phyloP scores from a whole-genome alignment of 352 stramenopile species.

The Hyaloperonospora brassicae region DNA sequence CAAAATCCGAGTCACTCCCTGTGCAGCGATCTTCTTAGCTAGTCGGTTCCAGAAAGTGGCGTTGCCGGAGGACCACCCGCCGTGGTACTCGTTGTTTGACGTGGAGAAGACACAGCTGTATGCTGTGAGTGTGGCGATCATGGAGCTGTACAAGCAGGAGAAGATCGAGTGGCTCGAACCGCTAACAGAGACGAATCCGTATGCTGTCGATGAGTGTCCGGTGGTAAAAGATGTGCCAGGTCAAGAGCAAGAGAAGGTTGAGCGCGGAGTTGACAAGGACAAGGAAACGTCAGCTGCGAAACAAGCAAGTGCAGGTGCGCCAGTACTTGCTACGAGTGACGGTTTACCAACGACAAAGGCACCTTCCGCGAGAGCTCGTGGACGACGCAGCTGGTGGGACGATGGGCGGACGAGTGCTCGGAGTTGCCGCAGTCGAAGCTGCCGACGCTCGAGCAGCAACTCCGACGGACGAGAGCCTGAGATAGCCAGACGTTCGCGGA shows the following conservation, averaged over 20 bases:
- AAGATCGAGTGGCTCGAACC: conserved; percentile 64
- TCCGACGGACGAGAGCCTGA: conserved; percentile 12
- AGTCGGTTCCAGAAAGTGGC: conserved; percentile 49
- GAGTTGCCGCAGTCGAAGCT: conserved; percentile 7
- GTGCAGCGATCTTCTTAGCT: conserved; percentile 85
- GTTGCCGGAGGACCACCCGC: conserved; percentile 42
- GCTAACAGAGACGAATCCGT: conserved; percentile 61
- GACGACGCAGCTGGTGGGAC: conserved; percentile 22
- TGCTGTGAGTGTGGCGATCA: conserved; percentile 42
- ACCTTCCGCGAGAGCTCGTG: conserved; percentile 4
- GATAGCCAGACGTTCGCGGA: conserved; percentile 5
- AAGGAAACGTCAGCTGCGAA: conserved; percentile 15
- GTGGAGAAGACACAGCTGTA: conserved; percentile 48
- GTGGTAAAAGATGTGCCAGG: conserved; percentile 18
- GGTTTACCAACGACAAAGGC: background rate
- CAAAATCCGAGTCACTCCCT: conserved; percentile 77
- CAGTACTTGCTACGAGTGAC: background rate
- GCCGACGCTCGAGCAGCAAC: conserved; percentile 14
- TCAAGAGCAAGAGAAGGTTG: background rate
- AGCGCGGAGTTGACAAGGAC: background rate
- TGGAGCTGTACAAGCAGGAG: conserved; percentile 50
- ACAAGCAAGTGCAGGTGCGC: conserved; percentile 2
- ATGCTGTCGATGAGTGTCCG: conserved; percentile 43
- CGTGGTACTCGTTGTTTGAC: conserved; percentile 66
- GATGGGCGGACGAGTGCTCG: conserved; percentile 9